Conservation (phyloP, 129 eudicot species). For the Oenanthe sinensis region DNA sequence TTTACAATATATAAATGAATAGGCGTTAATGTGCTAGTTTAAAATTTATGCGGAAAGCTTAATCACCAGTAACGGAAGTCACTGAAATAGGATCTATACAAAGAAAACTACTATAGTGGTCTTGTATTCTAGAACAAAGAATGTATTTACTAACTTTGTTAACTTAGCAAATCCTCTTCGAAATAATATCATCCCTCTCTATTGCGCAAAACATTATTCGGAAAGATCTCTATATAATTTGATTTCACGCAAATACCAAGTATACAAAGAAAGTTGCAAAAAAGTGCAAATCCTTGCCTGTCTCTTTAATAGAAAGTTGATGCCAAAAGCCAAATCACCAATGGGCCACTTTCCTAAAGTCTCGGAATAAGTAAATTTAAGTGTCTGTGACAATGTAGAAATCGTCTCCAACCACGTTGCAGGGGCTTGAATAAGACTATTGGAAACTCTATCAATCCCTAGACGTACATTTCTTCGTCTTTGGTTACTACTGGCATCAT, state of each 20-base stretch:
- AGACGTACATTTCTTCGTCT: constrained; percentile 27
- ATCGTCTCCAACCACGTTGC: constrained; percentile 98
- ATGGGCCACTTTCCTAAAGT: constrained; percentile 98
- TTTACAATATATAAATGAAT: neutral
- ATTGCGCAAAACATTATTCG: neutral
- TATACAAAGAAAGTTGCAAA: neutral
- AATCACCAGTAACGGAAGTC: neutral
- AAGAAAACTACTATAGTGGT: neutral
- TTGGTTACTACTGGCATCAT: constrained; percentile 3
- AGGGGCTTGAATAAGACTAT: constrained; percentile 87
- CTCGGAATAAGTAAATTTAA: constrained; percentile 91
- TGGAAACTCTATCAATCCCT: constrained; percentile 66
- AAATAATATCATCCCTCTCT: neutral
- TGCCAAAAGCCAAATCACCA: constrained; percentile 98
- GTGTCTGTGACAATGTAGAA: constrained; percentile 89
- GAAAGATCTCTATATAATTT: neutral
- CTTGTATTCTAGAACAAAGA: neutral
- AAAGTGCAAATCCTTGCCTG: constrained; percentile 41
- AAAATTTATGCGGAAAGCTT: neutral
- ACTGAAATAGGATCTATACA: neutral
- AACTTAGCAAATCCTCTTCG: neutral
- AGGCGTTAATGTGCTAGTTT: neutral
- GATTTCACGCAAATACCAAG: neutral
- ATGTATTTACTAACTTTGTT: neutral
- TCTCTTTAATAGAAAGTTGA: constrained; percentile 69